Conservation (phyloP, 1,139 yeast genomes). For the Candida tunisiensis region DNA sequence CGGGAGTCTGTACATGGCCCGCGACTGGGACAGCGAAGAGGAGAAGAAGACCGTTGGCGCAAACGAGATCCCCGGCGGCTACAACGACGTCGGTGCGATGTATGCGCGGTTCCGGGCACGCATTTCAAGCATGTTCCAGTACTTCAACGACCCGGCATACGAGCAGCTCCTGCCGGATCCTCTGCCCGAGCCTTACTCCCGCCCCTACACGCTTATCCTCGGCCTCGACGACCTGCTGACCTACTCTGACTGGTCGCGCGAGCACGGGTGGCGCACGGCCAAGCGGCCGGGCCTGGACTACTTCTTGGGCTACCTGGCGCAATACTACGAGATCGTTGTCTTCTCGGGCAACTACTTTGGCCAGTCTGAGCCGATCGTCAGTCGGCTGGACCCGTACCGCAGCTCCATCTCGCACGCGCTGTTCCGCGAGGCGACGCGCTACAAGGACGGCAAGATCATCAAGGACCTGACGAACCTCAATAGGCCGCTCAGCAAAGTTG, state of each 20-base stretch:
- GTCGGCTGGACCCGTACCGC: constrained; percentile 83
- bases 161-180: constrained; percentile 87
- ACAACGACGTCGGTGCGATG: constrained; percentile 30
- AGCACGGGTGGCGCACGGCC: constrained; percentile 96
- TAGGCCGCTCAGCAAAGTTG: constrained; percentile 72
- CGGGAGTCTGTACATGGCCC: constrained; percentile 57
- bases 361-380: constrained; percentile 71
- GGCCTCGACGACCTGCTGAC: constrained; percentile 80
- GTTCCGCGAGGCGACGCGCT: constrained; percentile 82
- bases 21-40: constrained; percentile 79
- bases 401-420: constrained; percentile 78
- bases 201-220: constrained; percentile 80
- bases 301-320: constrained; percentile 85
- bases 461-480: constrained; percentile 76
- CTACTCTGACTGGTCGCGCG: constrained; percentile 84
- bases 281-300: constrained; percentile 98
- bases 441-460: constrained; percentile 62
- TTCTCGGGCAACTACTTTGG: constrained; percentile 77
- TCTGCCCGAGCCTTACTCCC: constrained; percentile 81
- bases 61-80: constrained; percentile 50
- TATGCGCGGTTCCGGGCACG: constrained; percentile 56
- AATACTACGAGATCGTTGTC: constrained; percentile 87
- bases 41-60: too few species aligned
- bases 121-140: constrained; percentile 57
- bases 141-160: constrained; percentile 87